Conservation (phyloP, 2,329 filamentous ascomycete genomes). For the Grosmannia clavigera region DNA sequence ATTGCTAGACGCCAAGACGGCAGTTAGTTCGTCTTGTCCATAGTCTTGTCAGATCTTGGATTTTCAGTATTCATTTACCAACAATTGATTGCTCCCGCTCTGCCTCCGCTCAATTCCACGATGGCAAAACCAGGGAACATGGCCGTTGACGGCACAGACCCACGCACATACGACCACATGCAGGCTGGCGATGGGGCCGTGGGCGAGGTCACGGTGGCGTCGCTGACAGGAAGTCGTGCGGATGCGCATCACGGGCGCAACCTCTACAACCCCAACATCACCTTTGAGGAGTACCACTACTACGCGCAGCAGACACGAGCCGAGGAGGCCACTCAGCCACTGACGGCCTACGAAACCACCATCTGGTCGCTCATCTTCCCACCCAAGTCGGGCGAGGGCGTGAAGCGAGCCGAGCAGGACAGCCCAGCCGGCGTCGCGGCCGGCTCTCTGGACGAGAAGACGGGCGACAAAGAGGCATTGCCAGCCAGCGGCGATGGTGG, state of each 20-base stretch:
- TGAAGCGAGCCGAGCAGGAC: constrained; percentile 4
- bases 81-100: not conserved
- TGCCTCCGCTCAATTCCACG: not conserved
- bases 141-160: constrained; percentile 10
- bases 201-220: not conserved
- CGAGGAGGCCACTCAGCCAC: constrained; percentile 17
- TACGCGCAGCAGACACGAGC: constrained; percentile 20
- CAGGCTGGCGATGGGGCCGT: not conserved
- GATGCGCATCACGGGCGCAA: constrained; percentile 8
- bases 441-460: not conserved
- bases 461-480: not conserved
- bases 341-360: constrained; percentile 11
- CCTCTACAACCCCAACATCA: constrained; percentile 17
- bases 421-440: not conserved
- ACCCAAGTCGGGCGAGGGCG: constrained; percentile 11
- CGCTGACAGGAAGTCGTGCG: not conserved
- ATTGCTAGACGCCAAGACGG: not conserved
- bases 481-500: not conserved
- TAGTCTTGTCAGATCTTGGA: too few species aligned
- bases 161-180: constrained; percentile 6
- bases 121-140: constrained; percentile 11
- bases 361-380: constrained; percentile 13
- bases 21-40: not conserved
- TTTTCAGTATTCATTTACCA: not conserved
- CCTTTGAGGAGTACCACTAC: constrained; percentile 24